These are phyloP conservation scores for Amphirosellinia nigrospora DNA, from an alignment of 495 filamentous ascomycete genomes.

Conservation along the genomic window DNA sequence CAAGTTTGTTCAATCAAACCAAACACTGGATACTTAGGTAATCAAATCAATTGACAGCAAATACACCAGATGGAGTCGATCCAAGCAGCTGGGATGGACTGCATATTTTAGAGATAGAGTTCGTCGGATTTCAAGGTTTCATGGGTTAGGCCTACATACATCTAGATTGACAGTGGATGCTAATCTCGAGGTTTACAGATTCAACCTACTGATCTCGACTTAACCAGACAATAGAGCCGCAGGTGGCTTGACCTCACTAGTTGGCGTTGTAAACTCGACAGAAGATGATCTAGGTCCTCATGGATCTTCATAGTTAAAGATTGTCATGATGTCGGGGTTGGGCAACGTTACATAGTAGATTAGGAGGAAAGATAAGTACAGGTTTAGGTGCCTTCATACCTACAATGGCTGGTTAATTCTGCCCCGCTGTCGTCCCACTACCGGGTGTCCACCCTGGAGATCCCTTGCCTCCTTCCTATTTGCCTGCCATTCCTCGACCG, in stretches of 20 bases:
- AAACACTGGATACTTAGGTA: not conserved
- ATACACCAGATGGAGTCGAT: not conserved
- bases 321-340: not conserved
- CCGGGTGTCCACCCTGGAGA: not conserved
- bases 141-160: not conserved
- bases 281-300: not conserved
- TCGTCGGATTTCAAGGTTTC: not conserved
- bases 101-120: not conserved
- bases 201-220: not conserved
- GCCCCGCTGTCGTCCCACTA: slow-evolving; percentile 16
- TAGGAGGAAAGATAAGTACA: not conserved
- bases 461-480: slow-evolving; percentile 27
- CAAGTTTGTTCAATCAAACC: not conserved
- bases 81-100: slow-evolving; percentile 18
- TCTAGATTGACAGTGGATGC: not conserved
- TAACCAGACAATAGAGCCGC: not conserved
- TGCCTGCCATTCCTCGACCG: slow-evolving; percentile 6
- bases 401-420: not conserved
- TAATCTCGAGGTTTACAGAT: not conserved
- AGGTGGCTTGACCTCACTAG: not conserved
- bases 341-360: slow-evolving; percentile 28
- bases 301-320: not conserved
- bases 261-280: not conserved
- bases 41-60: not conserved
- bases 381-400: not conserved